Evolutionary conservation across 2,329 filamentous ascomycete species (phyloP).

Genomic region (Aspergillus ochraceoroseus): DNA sequence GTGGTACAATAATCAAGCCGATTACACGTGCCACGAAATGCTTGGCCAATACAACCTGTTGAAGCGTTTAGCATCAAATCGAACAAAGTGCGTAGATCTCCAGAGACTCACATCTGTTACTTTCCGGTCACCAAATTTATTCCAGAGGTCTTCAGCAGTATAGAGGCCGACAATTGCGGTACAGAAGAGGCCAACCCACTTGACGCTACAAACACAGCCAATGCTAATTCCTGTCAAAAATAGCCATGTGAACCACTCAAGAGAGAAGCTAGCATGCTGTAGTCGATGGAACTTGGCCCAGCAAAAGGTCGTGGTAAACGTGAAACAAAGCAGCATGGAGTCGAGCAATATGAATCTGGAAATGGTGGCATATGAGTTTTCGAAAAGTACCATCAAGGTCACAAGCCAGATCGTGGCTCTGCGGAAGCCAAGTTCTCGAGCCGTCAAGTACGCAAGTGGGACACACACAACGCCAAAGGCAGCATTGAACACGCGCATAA

Average conservation of each 20-base stretch:
- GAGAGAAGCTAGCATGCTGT: conserved; percentile 77
- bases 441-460: conserved; percentile 91
- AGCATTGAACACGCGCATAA: conserved; percentile 97
- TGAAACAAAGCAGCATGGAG: conserved; percentile 97
- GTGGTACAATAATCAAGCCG: conserved; percentile 80
- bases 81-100: conserved; percentile 1
- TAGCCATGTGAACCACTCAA: conserved; percentile 92
- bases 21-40: conserved; percentile 76
- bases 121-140: conserved; percentile 90
- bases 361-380: conserved; percentile 99
- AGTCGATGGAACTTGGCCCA: conserved; percentile 95
- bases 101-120: conserved; percentile 67
- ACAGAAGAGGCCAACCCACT: conserved; percentile 94
- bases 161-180: conserved; percentile 93
- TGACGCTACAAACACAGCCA: conserved; percentile 96
- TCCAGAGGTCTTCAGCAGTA: conserved; percentile 94
- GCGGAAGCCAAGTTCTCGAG: conserved; percentile 80
- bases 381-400: conserved; percentile 93
- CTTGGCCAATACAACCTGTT: conserved; percentile 60
- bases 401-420: conserved; percentile 89
- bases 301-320: conserved; percentile 94
- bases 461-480: conserved; percentile 90
- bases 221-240: conserved; percentile 91
- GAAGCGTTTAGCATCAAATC: conserved; percentile 29
- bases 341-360: conserved; percentile 97